phyloP scores from a whole-genome alignment of 306 rosid genomes.

The Canavalia ensiformis region DNA sequence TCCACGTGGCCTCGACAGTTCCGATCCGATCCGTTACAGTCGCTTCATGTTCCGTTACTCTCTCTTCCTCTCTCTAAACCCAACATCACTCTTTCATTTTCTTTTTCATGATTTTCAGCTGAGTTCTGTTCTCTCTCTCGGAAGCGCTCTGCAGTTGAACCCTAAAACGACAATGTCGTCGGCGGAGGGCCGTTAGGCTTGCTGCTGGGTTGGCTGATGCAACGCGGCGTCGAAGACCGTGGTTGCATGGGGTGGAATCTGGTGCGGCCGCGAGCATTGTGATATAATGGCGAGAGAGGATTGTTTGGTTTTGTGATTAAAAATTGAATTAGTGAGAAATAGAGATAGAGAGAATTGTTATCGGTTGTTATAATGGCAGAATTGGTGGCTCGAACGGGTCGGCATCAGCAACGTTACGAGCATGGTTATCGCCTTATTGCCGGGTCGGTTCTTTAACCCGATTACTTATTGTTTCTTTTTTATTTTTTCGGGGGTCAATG shows the following conservation, averaged over 20 bases:
- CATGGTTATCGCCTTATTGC: slow-evolving; percentile 82
- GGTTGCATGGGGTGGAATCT: slow-evolving; percentile 20
- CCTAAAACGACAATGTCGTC: slow-evolving; percentile 41
- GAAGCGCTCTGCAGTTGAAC: neutral
- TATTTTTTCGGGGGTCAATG: neutral
- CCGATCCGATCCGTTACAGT: slow-evolving; percentile 38
- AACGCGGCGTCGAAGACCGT: neutral
- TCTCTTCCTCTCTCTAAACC: neutral
- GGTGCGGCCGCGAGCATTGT: slow-evolving; percentile 9
- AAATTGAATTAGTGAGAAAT: neutral
- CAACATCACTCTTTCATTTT: neutral
- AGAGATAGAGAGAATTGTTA: neutral
- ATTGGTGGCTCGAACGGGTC: slow-evolving; percentile 89
- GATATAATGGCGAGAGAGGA: slow-evolving; percentile 12
- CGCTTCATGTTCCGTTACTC: slow-evolving; percentile 16
- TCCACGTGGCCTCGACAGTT: slow-evolving; percentile 8
- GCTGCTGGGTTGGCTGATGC: neutral
- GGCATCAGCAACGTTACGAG: slow-evolving; percentile 83
- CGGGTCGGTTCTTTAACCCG: slow-evolving; percentile 55
- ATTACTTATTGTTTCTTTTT: neutral
- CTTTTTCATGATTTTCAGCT: neutral
- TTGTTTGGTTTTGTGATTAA: neutral
- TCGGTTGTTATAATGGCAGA: slow-evolving; percentile 56
- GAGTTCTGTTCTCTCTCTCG: neutral
- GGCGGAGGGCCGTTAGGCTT: neutral